Base-by-base conservation (phyloP, 345 rosid genomes). In the Acer negundo region DNA sequence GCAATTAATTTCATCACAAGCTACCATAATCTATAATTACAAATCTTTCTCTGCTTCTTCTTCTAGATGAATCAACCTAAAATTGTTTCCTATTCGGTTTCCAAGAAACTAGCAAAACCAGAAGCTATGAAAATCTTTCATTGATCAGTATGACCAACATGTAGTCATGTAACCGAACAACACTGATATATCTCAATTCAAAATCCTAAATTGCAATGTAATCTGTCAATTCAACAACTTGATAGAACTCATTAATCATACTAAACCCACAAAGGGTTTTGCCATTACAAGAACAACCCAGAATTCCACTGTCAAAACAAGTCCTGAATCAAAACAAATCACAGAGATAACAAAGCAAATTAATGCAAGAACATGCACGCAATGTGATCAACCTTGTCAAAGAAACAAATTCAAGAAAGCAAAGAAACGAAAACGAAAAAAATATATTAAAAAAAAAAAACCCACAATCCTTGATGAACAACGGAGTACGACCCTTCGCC, bases 391-490 rank as follows among this genome's bases (percentile, higher is more conserved):
- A 78, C 62, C 69, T 56, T 64, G 66, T 65, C 13, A 61, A 71
- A 53, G 22, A 46, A 62, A 65, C 58, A 13, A 70, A 63, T n/a
- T 59, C 51, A 75, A 74, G 31, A 23, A 49, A 58, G 23, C 55
- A 62, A 9, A 67, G 46, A 5, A 53, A n/a, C n/a, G 53, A 40
- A 13, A 78, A 40, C 38, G n/a, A 35, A 62, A 7, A 28, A 35
- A 24, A 47, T 16, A 26, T n/a, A n/a, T n/a, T n/a, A n/a, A n/a
- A n/a, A n/a, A n/a, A n/a, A n/a, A 70, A 17, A 31, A 77, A 86
- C 88, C 59, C 72, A 90, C 97, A 79, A 68, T 81, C 94, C 97
- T 73, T 75, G 64, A 70, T 84, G 83, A 73, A 92, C 90, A 4
- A 77, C 55, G 46, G 87, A 85, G 80, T 69, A 15, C 66, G 80